phyloP scores from a whole-genome alignment of 208 protist species.

The Angomonas ambiguus region DNA sequence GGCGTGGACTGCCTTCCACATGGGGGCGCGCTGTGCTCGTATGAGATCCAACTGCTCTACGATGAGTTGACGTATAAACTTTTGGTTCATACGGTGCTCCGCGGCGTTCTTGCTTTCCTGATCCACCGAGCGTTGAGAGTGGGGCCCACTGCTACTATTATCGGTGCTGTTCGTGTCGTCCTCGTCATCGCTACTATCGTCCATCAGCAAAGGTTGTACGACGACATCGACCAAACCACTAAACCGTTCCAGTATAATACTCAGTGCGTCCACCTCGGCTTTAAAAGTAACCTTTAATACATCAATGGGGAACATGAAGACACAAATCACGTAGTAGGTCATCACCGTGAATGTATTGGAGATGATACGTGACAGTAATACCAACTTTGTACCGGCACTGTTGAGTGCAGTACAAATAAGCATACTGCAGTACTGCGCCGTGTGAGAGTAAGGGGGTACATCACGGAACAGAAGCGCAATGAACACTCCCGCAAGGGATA shows the following conservation, averaged over 20 bases:
- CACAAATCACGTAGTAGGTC: constrained; percentile 64
- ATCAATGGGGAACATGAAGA: constrained; percentile 68
- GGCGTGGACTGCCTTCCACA: constrained; percentile 31
- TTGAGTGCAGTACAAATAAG: constrained; percentile 34
- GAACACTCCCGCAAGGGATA: constrained; percentile 35
- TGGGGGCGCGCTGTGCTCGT: constrained; percentile 3
- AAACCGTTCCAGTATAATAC: constrained; percentile 28
- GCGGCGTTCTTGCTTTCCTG: background rate
- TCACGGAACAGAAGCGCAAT: constrained; percentile 36
- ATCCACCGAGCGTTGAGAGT: background rate
- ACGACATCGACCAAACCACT: constrained; percentile 34
- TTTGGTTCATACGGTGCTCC: background rate
- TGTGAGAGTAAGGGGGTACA: constrained; percentile 29
- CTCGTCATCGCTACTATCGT: background rate
- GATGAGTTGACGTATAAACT: background rate
- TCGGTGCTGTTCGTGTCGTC: too few relatives aligned
- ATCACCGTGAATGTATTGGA: constrained; percentile 58
- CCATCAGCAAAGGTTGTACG: constrained; percentile 13
- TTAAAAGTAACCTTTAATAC: constrained; percentile 39
- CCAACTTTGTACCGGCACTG: constrained; percentile 20
- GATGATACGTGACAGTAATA: constrained; percentile 37
- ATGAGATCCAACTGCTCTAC: constrained; percentile 13
- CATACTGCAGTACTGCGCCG: constrained; percentile 46
- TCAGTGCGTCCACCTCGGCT: constrained; percentile 27
- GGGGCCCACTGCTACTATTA: background rate